Evolutionary conservation across 805 yeast genomes (phyloP).

Genomic region (Millerago galiae): DNA sequence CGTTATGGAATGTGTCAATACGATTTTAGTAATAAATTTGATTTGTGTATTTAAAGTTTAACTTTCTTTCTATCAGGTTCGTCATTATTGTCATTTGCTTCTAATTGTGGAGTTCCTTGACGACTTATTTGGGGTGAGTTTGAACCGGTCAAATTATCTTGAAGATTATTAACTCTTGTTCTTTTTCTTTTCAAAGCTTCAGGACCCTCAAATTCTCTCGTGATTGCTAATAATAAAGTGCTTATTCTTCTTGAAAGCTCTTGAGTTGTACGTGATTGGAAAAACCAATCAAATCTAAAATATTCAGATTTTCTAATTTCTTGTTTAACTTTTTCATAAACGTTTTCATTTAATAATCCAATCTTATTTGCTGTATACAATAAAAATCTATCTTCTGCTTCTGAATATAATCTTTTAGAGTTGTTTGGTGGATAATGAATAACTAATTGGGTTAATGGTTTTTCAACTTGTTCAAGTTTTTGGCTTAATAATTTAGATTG

Average conservation of each 20-base stretch:
- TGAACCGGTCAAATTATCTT: constrained; percentile 5
- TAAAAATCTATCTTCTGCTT: constrained; percentile 64
- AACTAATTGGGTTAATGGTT: constrained; percentile 55
- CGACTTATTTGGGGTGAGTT: constrained; percentile 24
- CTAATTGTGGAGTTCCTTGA: constrained; percentile 18
- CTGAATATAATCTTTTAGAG: constrained; percentile 66
- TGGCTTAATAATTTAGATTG: constrained; percentile 50
- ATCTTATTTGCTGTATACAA: constrained; percentile 53
- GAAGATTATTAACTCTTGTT: constrained; percentile 10
- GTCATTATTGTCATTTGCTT: background rate
- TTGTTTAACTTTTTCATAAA: constrained; percentile 59
- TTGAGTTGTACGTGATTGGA: constrained; percentile 62
- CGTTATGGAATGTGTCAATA: no score
- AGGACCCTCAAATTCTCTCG: constrained; percentile 64
- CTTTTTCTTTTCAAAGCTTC: constrained; percentile 45
- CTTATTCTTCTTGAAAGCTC: constrained; percentile 66
- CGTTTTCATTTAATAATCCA: constrained; percentile 54
- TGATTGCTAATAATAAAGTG: constrained; percentile 59
- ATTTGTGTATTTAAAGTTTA: constrained; percentile 6
- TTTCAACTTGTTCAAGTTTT: constrained; percentile 47
- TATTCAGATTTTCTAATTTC: constrained; percentile 54
- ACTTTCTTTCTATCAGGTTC: constrained; percentile 12
- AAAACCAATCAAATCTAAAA: constrained; percentile 69
- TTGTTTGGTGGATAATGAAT: constrained; percentile 80
- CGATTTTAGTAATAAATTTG: no score